Evolutionary conservation across 1,284 basidiomycete genomes (phyloP).

Genomic region (Waitea zeae): DNA sequence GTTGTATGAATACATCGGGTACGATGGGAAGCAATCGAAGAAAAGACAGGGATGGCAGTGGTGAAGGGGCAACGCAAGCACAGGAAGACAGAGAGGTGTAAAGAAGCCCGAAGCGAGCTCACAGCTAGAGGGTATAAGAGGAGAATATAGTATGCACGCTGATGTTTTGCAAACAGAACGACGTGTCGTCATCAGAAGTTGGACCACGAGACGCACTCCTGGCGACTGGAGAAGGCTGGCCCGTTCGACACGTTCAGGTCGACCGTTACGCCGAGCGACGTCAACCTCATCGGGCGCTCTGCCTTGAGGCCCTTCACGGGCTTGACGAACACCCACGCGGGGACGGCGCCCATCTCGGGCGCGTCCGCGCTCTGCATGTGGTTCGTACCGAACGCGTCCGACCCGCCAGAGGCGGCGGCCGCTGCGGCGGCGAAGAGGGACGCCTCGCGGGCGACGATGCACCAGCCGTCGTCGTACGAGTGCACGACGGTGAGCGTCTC

Average conservation of each 20-base stretch:
- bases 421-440: no score
- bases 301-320: constrained; percentile 36
- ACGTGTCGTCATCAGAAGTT: constrained; percentile 47
- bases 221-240: constrained; percentile 20
- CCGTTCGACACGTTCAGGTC: constrained; percentile 26
- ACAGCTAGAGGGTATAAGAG: constrained; percentile 28
- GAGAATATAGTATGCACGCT: no score
- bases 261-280: constrained; percentile 42
- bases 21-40: no score
- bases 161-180: no score
- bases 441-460: constrained; percentile 41
- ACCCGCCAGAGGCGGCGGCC: no score
- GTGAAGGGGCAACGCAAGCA: no score
- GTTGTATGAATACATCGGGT: no score
- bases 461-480: constrained; percentile 28
- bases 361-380: constrained; percentile 24
- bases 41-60: no score
- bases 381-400: no score
- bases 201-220: constrained; percentile 47
- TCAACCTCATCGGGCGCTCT: constrained; percentile 42
- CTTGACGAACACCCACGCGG: constrained; percentile 56
- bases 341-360: constrained; percentile 47
- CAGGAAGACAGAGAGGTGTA: no score
- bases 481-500: constrained; percentile 43
- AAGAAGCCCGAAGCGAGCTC: no score